Base-by-base conservation (phyloP, 2,329 filamentous ascomycete genomes). In the Zasmidium citrigriseum region DNA sequence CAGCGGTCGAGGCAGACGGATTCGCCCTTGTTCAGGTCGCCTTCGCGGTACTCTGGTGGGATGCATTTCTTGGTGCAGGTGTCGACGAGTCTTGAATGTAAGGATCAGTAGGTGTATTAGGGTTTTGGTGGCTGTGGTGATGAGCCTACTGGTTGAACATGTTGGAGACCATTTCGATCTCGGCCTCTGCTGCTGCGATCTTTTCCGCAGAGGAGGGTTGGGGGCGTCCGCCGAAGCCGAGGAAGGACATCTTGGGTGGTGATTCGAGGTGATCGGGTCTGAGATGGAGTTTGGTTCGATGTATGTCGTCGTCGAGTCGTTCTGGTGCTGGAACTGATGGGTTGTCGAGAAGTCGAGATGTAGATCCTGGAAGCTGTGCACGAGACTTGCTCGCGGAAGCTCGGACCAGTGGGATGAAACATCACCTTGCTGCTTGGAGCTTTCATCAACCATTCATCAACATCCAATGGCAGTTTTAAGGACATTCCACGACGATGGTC, bases 1-100 rank as follows among this genome's bases (percentile, higher is more conserved):
- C 96, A 99, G 72, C 95, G 91, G 81, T 99, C 95, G 69, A 99
- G 87, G 82, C 96, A 99, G 70, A 99, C 95, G 68, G 89, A 92
- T 80, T 99, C 95, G 83, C 93, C 96, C 82, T 99, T 99, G 86
- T 97, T 96, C 72, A 99, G 87, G 70, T 99, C 93, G 76, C 86
- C 87, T 82, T 99, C 95, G 76, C 92, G 91, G 86, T 98, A 99
- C 71, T 93, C 87, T 72, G 81, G 83, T 63, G 93, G 93, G 68
- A 99, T 86, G 80, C 95, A 99, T 83, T 99, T 99, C 75, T 89
- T 87, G 67, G 90, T 87, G 86, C 95, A 99, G 63, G 91, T 90
- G 77, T 91, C 87, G 72, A 91, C 88, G 64, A 98, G 85, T 67
- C 71, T 74, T 52, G 20, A 25, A 2, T 22, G 16, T 25, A 11